Evolutionary conservation across 169 alveolate genomes (phyloP), one percentile per base, ranked within the genome.

Genomic region (Eimeria zaria): DNA sequence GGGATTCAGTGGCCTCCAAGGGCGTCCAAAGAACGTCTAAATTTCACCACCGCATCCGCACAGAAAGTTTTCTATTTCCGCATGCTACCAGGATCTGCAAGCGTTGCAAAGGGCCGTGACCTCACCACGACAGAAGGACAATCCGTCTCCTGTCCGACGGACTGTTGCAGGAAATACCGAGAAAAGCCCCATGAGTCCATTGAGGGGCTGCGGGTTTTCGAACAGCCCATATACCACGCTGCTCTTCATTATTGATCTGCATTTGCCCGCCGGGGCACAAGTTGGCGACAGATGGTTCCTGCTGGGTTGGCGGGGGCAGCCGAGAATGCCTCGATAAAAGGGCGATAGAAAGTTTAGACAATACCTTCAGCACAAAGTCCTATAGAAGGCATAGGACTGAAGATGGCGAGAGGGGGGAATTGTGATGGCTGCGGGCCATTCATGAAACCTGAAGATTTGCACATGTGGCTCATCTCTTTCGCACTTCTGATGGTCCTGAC

Each of bases 381-480:
- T 78, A 78, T 14, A 51, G 88, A 27, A 78, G 14, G 14, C 36
- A 46, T n/a, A 78, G 88, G 67, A 46, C 88, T 51, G 44, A 78
- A 78, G 44, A 78, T 78, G 88, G 88, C 88, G 44, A 58, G 93
- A 48, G 80, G 80, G 22, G 64, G 83, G 30, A 46, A 51, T 51
- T 51, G 64, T 78, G 93, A 87, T 24, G 83, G 93, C 78, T 41
- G 78, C 22, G 44, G 6, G 18, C 93, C 78, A 20, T 87, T 87
- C 44, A 62, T 87, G 60, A 27, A 18, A 60, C 81, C 81, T 46
- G 93, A 87, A 87, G 93, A 87, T 36, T 36, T 87, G 78, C 93
- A 87, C 93, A 24, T 87, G 58, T 87, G 93, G 93, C 81, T 87
- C 62, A 87, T 87, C 2, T 87, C 93, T 22, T 48, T 87, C 20